Percentiles rank a stretch among this genome's conserved stretches.
Evolutionary conservation across 768 basidiomycete species (phyloP).

Genomic region (Ephemerocybe angulata): DNA sequence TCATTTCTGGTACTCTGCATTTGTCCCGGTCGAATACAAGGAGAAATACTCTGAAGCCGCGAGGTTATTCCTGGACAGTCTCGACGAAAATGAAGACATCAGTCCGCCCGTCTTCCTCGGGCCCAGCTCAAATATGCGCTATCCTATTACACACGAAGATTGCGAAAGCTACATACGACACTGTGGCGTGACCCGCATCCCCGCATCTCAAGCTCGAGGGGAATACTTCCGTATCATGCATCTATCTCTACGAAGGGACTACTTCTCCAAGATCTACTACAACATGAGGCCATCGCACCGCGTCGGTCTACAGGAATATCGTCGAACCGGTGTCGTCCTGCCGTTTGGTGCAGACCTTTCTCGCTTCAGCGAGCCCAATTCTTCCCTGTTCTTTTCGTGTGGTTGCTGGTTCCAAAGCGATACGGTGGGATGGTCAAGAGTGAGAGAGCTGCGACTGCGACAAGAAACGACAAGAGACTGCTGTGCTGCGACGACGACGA

Average conservation of each 20-base stretch:
- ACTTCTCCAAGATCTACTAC: conserved; percentile 35
- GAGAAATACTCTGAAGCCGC: background rate
- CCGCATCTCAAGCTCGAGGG: conserved; percentile 19
- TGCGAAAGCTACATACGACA: no score
- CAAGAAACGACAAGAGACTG: no score
- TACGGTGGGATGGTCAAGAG: no score
- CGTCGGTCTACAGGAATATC: conserved; percentile 37
- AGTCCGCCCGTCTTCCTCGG: background rate
- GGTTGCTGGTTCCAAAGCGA: conserved; percentile 40
- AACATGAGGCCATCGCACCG: conserved; percentile 41
- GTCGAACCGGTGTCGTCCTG: conserved; percentile 41
- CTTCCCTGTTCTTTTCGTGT: conserved; percentile 34
- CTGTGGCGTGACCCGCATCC: no score
- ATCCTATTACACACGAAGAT: conserved; percentile 1
- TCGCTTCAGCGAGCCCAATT: conserved; percentile 39
- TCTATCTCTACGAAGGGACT: conserved; percentile 35
- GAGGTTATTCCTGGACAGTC: background rate
- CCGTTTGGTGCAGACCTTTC: conserved; percentile 43
- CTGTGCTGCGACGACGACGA: no score
- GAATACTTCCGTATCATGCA: conserved; percentile 32
- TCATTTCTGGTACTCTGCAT: conserved; percentile 48
- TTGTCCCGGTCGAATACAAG: conserved; percentile 33
- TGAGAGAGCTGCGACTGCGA: no score
- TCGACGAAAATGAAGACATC: background rate
- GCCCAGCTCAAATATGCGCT: conserved; percentile 8